Percentiles rank a stretch among this genome's conserved stretches.
Evolutionary conservation across 306 rosid species (phyloP).

Genomic region (Citrullus mucosospermus): DNA sequence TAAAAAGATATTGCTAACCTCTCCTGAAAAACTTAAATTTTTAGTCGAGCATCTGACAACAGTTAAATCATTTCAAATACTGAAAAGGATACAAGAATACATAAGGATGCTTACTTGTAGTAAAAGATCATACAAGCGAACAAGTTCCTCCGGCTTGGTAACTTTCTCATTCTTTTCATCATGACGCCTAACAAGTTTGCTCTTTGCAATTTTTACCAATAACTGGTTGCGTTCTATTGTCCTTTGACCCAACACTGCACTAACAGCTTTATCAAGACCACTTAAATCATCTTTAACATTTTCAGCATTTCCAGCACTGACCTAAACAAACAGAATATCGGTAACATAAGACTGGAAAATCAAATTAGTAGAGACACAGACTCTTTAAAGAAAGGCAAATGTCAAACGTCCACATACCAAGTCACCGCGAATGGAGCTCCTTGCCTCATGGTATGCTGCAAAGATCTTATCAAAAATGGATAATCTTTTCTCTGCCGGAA

Average conservation of each 20-base stretch:
- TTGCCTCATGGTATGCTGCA: constrained; percentile 89
- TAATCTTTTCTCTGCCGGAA: constrained; percentile 65
- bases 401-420: constrained; percentile 42
- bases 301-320: constrained; percentile 76
- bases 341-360: constrained; percentile 9
- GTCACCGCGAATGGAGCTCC: constrained; percentile 86
- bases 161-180: constrained; percentile 86
- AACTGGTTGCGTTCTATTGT: constrained; percentile 89
- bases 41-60: background rate
- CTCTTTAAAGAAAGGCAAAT: background rate
- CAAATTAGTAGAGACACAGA: background rate
- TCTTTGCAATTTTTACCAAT: constrained; percentile 73
- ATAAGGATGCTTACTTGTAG: constrained; percentile 48
- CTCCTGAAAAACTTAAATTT: constrained; percentile 1
- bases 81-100: background rate
- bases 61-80: background rate
- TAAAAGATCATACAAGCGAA: constrained; percentile 80
- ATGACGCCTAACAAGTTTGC: constrained; percentile 69
- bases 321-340: constrained; percentile 34
- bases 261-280: constrained; percentile 96
- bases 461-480: constrained; percentile 79
- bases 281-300: constrained; percentile 78
- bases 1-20: background rate
- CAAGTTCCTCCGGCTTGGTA: constrained; percentile 99
- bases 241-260: constrained; percentile 85